These are phyloP conservation scores for Sodiomyces alkalinus DNA, from an alignment of 2,329 filamentous ascomycete genomes.

Conservation along the genomic window DNA sequence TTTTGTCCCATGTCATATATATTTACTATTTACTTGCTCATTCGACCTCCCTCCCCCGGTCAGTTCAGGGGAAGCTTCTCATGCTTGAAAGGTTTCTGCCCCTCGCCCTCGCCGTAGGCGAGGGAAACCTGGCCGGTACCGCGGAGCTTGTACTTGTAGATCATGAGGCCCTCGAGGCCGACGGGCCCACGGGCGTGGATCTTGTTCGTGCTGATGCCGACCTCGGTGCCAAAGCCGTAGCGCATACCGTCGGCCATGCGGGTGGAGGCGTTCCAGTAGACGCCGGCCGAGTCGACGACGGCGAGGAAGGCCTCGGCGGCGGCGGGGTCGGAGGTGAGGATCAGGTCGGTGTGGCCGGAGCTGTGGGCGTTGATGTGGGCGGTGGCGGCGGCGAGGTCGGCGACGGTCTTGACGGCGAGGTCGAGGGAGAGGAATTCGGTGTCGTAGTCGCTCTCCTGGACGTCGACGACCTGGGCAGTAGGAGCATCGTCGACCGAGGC, in stretches of 20 bases:
- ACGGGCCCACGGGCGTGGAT: constrained; percentile 91
- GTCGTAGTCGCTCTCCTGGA: constrained; percentile 56
- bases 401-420: constrained; percentile 70
- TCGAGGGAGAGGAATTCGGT: constrained; percentile 83
- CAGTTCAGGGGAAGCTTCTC: constrained; percentile 26
- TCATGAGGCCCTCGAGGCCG: constrained; percentile 84
- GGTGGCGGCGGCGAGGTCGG: constrained; percentile 55
- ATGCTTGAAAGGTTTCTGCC: constrained; percentile 44
- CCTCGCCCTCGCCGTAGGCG: constrained; percentile 53
- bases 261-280: constrained; percentile 94
- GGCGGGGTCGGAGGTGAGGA: constrained; percentile 55
- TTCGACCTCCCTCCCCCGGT: neutral
- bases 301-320: constrained; percentile 73
- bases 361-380: constrained; percentile 83
- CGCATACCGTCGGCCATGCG: constrained; percentile 93
- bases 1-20: no score
- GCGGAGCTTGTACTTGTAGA: constrained; percentile 89
- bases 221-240: constrained; percentile 94
- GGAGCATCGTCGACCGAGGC: constrained; percentile 12
- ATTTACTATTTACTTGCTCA: no score
- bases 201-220: constrained; percentile 97
- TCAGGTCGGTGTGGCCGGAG: constrained; percentile 87
- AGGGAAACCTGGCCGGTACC: constrained; percentile 72
- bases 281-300: constrained; percentile 74
- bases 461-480: constrained; percentile 42